Evolutionary conservation across 169 alveolate genomes (phyloP), one percentile per base, ranked within the genome.

Genomic region (Plasmodium chabaudi): DNA sequence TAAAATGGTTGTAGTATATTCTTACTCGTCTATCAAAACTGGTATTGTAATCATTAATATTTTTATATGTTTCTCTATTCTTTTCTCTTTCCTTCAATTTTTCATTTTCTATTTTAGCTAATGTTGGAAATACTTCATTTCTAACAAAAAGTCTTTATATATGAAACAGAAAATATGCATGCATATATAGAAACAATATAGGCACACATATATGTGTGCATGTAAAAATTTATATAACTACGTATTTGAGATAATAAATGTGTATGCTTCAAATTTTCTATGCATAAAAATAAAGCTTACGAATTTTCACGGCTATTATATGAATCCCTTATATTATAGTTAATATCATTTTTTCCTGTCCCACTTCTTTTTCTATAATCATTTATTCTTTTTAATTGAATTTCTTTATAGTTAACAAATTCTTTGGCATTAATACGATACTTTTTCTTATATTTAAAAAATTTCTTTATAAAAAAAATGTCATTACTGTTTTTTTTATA

Each of bases 51-150:
- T 77, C 89, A 59, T 77, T 77, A 46, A 77, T 65, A 61, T 77
- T 47, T 53, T 44, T 65, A 77, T 64, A 77, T 9, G 63, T 42
- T 77, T 47, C 49, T 55, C 53, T 34, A 34, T 51, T 49, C 19
- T 77, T 77, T 59, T 77, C 89, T 59, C 64, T 53, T 57, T 77
- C 65, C 46, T 77, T 77, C 46, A 77, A 42, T 51, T 77, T 61
- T 15, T 77, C 89, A 64, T 64, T 63, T 65, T 77, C 89, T 77
- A 77, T 77, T 77, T 77, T 77, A 10, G 89, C 89, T 65, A 77
- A 23, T 5, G 77, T 77, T 55, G 89, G 89, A n/a, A 77, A 39
- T 44, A 77, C 89, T 77, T 77, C 89, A 46, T 65, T 77, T 70
- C 79, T 77, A 13, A 77, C 89, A 39, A 77, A 77, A 42, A 77